Evolutionary conservation across 345 rosid genomes (phyloP).

Genomic region (Ceriops tagal): DNA sequence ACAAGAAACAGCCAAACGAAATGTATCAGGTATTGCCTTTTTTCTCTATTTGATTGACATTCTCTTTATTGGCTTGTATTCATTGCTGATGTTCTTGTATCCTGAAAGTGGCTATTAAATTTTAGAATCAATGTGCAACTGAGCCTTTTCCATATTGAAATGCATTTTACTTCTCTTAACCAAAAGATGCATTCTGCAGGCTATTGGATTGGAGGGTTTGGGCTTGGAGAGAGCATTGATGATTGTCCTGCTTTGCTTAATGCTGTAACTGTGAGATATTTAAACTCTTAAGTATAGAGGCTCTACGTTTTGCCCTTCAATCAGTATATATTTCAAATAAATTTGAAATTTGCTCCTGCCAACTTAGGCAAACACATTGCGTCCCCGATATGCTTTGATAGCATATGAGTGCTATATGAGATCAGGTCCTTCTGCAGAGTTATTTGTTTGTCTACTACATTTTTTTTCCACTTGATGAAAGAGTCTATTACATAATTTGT

Average conservation of each 20-base stretch:
- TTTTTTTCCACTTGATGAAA: no score
- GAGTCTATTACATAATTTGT: no score
- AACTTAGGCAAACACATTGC: no score
- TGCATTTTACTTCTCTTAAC: not conserved
- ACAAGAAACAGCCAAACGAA: slow-evolving; percentile 45
- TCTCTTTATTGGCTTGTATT: not conserved
- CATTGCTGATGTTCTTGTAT: not conserved
- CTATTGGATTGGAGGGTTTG: slow-evolving; percentile 80
- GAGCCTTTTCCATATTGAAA: not conserved
- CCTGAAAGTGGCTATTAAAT: no score
- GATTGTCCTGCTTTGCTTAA: slow-evolving; percentile 58
- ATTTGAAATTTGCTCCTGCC: no score
- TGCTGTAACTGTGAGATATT: slow-evolving; percentile 47
- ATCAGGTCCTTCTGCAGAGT: no score
- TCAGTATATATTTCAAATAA: no score
- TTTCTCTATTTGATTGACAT: not conserved
- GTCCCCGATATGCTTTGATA: no score
- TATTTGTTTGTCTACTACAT: no score
- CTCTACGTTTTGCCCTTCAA: not conserved
- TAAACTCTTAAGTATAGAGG: not conserved
- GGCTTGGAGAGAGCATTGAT: slow-evolving; percentile 73
- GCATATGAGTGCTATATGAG: no score
- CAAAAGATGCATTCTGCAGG: slow-evolving; percentile 36
- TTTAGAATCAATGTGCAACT: no score
- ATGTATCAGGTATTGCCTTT: slow-evolving; percentile 47